These are phyloP conservation scores for Penicillium flavigenum DNA, from an alignment of 495 filamentous ascomycete genomes.

Conservation along the genomic window DNA sequence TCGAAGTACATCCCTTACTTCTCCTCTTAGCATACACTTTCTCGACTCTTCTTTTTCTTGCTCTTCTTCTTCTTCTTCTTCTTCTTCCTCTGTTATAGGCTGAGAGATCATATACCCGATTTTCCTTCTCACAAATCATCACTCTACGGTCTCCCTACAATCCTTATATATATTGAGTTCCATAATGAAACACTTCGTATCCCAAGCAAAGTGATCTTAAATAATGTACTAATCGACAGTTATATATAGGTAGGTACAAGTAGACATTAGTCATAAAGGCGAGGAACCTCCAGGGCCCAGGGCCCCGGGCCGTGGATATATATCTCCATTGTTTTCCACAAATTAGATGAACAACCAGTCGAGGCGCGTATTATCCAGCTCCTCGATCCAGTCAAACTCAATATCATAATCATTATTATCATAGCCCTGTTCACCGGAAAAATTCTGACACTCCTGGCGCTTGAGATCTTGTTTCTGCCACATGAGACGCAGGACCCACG, in stretches of 20 bases:
- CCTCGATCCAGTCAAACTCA: constrained; percentile 49
- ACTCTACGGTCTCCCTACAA: background rate
- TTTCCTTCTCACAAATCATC: constrained; percentile 6
- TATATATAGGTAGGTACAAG: background rate
- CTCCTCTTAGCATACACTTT: constrained; percentile 7
- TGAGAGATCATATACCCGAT: constrained; percentile 29
- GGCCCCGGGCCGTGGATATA: background rate
- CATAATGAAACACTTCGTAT: background rate
- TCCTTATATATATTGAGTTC: background rate
- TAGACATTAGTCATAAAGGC: constrained; percentile 8
- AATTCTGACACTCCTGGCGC: constrained; percentile 14
- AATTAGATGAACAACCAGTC: constrained; percentile 50
- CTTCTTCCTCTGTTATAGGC: background rate
- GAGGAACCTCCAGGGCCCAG: background rate
- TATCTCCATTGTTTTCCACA: background rate
- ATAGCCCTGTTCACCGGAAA: constrained; percentile 6
- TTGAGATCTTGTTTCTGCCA: constrained; percentile 46
- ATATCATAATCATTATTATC: constrained; percentile 29
- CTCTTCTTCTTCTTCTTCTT: background rate
- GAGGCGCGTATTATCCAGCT: constrained; percentile 43
- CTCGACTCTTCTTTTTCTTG: background rate
- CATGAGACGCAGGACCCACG: constrained; percentile 48
- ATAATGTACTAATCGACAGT: background rate
- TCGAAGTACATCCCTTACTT: background rate
- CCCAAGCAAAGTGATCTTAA: background rate